A percentile compares a stretch with the other conserved stretches of the same genome.
Conservation (phyloP, 2,329 filamentous ascomycete species). For the Penicillium concentricum region DNA sequence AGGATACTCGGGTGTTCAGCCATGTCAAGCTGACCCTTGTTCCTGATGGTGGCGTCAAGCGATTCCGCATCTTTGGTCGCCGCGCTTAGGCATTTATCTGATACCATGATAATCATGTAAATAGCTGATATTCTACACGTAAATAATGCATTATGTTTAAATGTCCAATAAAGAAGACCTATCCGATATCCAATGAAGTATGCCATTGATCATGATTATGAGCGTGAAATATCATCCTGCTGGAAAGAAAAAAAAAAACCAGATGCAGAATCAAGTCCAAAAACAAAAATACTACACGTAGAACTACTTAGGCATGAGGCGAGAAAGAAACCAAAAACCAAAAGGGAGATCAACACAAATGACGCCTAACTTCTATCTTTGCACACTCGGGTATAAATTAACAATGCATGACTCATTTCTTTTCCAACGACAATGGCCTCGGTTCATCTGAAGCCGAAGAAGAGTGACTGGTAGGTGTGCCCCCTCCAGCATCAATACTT, state of each 20-base stretch:
- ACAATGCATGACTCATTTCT: conserved; percentile 19
- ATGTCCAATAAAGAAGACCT: background rate
- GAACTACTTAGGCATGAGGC: background rate
- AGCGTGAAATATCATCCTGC: background rate
- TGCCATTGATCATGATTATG: background rate
- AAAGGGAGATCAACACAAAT: background rate
- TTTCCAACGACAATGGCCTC: conserved; percentile 19
- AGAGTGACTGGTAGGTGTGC: conserved; percentile 27
- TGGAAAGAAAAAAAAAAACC: no score
- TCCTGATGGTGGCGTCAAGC: conserved; percentile 89
- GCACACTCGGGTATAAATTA: conserved; percentile 22
- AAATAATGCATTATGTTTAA: conserved; percentile 1
- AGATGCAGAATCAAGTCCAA: background rate
- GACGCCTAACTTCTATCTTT: conserved; percentile 19
- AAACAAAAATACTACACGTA: background rate
- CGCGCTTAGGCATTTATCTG: conserved; percentile 33
- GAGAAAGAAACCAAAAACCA: background rate
- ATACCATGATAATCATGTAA: conserved; percentile 1
- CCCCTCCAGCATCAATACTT: conserved; percentile 27
- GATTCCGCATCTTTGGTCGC: conserved; percentile 73
- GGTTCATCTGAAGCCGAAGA: conserved; percentile 29
- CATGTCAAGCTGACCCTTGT: conserved; percentile 91
- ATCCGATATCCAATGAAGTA: background rate
- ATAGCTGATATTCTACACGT: background rate
- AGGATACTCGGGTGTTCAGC: conserved; percentile 67